These are phyloP conservation scores for Fusarium sp. DNA, from an alignment of 2,329 filamentous ascomycete genomes.

Conservation along the genomic window DNA sequence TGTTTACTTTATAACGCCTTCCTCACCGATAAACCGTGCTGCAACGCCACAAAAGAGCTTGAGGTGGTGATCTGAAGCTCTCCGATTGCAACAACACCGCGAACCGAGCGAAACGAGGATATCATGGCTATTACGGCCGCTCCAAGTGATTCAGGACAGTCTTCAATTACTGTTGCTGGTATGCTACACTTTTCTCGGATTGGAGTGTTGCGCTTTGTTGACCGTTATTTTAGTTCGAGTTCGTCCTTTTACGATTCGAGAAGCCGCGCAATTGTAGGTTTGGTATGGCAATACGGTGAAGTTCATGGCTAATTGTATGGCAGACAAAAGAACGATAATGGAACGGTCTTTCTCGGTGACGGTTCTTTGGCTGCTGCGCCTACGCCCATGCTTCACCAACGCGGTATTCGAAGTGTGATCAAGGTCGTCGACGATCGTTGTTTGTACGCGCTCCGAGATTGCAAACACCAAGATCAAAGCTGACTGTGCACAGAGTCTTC, in stretches of 20 bases:
- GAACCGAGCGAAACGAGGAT: not conserved
- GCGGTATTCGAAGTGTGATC: conserved; percentile 90
- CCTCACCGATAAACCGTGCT: not conserved
- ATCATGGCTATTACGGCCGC: conserved; percentile 41
- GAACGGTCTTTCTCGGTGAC: conserved; percentile 93
- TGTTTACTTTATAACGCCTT: conserved; percentile 39
- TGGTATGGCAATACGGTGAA: not conserved
- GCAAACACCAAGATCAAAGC: not conserved
- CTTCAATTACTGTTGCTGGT: conserved; percentile 71
- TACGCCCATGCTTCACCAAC: conserved; percentile 84
- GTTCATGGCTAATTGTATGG: conserved; percentile 16
- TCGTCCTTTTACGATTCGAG: conserved; percentile 83
- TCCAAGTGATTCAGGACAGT: conserved; percentile 51
- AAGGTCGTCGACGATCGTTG: conserved; percentile 97
- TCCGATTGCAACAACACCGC: not conserved
- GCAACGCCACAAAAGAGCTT: conserved; percentile 5
- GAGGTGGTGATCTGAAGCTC: conserved; percentile 9
- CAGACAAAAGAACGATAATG: conserved; percentile 79
- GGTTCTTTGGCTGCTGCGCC: conserved; percentile 91
- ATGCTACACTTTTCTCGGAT: conserved; percentile 34
- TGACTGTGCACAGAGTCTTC: conserved; percentile 76
- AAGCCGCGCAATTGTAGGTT: conserved; percentile 87
- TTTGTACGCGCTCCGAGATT: conserved; percentile 72
- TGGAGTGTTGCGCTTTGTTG: conserved; percentile 37
- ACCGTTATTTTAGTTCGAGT: conserved; percentile 68